Conservation (phyloP, 257 asterid genomes). For the Nicotiana obtusifolia region DNA sequence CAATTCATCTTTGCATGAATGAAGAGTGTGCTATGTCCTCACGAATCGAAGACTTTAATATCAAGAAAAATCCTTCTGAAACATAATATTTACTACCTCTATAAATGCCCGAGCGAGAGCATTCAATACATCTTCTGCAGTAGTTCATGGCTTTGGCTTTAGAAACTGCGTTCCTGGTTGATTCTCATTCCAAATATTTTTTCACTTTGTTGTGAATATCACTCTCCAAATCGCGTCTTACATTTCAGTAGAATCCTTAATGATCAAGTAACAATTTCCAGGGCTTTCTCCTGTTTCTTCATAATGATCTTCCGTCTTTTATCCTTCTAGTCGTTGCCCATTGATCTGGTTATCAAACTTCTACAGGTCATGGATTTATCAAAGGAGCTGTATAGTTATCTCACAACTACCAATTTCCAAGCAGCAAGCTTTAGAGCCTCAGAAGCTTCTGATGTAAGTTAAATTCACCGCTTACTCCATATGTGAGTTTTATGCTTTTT, state of each 20-base stretch:
- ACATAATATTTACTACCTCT: not conserved
- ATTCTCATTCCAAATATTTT: not conserved
- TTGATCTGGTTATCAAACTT: not conserved
- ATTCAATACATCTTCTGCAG: not conserved
- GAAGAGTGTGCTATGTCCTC: not conserved
- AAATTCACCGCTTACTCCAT: conserved; percentile 4
- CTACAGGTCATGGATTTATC: conserved; percentile 69
- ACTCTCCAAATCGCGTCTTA: not conserved
- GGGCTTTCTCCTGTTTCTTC: not conserved
- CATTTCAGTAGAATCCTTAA: not conserved
- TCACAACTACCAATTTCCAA: conserved; percentile 37
- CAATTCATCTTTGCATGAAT: not conserved
- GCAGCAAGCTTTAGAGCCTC: conserved; percentile 36
- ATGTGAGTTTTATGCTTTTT: not conserved
- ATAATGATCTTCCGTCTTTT: not conserved
- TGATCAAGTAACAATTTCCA: not conserved
- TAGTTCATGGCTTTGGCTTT: not conserved
- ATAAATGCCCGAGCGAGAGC: not conserved
- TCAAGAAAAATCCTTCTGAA: not conserved
- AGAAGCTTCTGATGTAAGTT: conserved; percentile 43
- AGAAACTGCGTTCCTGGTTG: not conserved
- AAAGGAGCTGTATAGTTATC: conserved; percentile 45
- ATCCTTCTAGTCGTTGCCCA: conserved; percentile 1
- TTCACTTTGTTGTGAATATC: not conserved
- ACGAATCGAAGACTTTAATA: not conserved